Evolutionary conservation across 2,329 filamentous ascomycete genomes (phyloP).

Genomic region (Sporothrix inflata): DNA sequence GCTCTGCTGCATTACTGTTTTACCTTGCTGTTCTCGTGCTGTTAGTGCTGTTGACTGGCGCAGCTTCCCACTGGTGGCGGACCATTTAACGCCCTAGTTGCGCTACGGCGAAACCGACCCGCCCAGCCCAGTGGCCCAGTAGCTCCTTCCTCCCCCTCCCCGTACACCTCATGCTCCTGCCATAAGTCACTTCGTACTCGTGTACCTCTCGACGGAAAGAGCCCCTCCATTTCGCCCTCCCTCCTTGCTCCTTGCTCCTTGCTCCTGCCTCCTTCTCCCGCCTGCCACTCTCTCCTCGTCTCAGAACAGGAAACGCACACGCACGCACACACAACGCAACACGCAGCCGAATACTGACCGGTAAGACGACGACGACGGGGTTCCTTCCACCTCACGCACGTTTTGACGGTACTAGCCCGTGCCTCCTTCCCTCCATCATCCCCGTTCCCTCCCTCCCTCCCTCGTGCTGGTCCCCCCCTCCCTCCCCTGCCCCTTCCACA

Average conservation of each 20-base stretch:
- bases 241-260: neutral
- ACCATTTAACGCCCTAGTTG: neutral
- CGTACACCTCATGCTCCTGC: neutral
- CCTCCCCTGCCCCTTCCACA: conserved; percentile 16
- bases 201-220: conserved; percentile 8
- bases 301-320: neutral
- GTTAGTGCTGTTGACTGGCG: neutral
- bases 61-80: conserved; percentile 6
- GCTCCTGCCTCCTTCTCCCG: conserved; percentile 7
- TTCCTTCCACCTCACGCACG: neutral
- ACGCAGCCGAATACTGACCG: neutral
- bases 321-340: neutral
- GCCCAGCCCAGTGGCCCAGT: conserved; percentile 13
- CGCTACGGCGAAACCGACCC: conserved; percentile 21
- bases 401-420: neutral
- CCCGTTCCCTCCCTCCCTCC: neutral
- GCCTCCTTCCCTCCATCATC: neutral
- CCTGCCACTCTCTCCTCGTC: neutral
- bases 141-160: neutral
- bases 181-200: neutral
- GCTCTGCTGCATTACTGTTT: neutral
- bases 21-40: neutral
- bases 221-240: conserved; percentile 20
- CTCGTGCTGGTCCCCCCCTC: neutral
- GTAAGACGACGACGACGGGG: conserved; percentile 15